phyloP scores from a whole-genome alignment of 2,329 filamentous ascomycete genomes.

The Penicillium nordicum region DNA sequence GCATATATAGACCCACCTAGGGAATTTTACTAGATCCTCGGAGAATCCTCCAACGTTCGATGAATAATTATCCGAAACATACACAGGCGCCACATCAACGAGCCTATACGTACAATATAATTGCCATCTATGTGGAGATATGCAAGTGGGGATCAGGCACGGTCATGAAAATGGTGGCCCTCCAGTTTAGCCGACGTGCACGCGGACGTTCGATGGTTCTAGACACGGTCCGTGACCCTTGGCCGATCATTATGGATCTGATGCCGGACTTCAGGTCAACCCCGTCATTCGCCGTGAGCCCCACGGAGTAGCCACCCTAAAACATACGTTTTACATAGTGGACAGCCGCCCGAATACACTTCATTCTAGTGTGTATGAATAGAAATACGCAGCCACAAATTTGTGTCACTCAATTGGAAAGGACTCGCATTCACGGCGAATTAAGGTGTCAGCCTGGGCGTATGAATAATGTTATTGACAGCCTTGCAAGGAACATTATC shows the following conservation, averaged over 20 bases:
- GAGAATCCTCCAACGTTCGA: background rate
- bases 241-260: constrained; percentile 5
- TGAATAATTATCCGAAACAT: background rate
- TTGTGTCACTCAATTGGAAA: background rate
- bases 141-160: background rate
- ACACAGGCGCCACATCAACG: background rate
- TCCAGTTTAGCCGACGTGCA: background rate
- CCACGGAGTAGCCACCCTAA: background rate
- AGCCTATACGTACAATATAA: background rate
- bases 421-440: background rate
- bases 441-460: too few species aligned
- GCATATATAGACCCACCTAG: too few species aligned
- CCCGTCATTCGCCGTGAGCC: background rate
- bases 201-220: background rate
- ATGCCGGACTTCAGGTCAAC: background rate
- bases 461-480: background rate
- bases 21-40: background rate
- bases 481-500: background rate
- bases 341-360: background rate
- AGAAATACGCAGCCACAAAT: background rate
- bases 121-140: background rate
- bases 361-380: background rate
- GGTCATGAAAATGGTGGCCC: background rate
- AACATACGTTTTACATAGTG: too few species aligned
- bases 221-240: background rate